Base-by-base conservation (phyloP, 768 basidiomycete species). In the Lactarius pseudohatsudake region DNA sequence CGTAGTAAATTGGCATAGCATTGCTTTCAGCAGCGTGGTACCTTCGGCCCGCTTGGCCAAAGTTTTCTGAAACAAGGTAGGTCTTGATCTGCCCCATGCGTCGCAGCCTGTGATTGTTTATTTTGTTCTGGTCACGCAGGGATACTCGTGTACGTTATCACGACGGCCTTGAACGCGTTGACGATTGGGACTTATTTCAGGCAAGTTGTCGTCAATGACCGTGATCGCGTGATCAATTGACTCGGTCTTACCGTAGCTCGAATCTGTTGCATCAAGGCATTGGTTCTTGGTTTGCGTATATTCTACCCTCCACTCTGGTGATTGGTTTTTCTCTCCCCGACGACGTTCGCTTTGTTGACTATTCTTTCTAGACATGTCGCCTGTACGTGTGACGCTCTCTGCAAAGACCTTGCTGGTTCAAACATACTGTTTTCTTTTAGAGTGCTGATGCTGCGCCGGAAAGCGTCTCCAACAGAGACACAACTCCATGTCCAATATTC, bases 231-330 rank as follows among this genome's bases (percentile, higher is more conserved):
- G 18, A 34, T 22, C 43, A 28, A 30, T 50, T 66, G 41, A 68
- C 11, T 2, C 30, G 41, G 53, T 30, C 28, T 16, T 47, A 26
- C 18, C 30, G 20, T 34, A 69, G 69, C 36, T 16, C 62, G n/a
- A 38, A 61, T 61, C 4, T 41, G 9, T 6, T 59, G 32, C 22
- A 5, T 38, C 66, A 67, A 20, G 66, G 62, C 45, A 11, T 64
- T 47, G 69, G 69, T 45, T 67, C 69, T 41, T 69, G 65, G 61
- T 69, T 69, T 41, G 62, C 69, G 10, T 66, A 68, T 47, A 57
- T 64, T 28, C 26, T 69, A 38, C 69, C 69, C 62, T 63, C 62
- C 22, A 45, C 62, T 47, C 47, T 69, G 61, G 69, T 69, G 59
- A 64, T 10, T 8, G 9, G 45, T 43, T 30, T 40, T 50, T 59